These are phyloP conservation scores for Pisolithus tinctorius DNA, from an alignment of 768 basidiomycete genomes.

Conservation along the genomic window DNA sequence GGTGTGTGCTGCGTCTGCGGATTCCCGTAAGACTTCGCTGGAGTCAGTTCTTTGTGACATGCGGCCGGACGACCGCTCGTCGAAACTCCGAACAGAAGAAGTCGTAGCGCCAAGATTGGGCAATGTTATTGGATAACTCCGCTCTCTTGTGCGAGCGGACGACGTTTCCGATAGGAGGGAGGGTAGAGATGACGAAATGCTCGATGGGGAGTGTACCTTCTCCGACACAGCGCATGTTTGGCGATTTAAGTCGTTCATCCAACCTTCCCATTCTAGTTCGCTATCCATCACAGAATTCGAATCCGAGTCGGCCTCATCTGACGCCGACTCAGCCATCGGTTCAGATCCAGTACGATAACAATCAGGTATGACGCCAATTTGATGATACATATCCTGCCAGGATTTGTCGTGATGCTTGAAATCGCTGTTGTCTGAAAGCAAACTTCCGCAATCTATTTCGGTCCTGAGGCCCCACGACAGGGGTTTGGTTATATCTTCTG, in stretches of 20 bases:
- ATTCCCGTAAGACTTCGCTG: not conserved
- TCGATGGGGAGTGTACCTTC: not conserved
- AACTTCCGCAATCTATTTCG: slow-evolving; percentile 16
- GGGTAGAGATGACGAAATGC: slow-evolving; percentile 10
- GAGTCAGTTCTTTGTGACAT: slow-evolving; percentile 8
- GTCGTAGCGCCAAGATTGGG: not conserved
- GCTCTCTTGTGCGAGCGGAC: slow-evolving; percentile 13
- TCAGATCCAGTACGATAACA: slow-evolving; percentile 17
- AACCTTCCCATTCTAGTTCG: slow-evolving; percentile 63
- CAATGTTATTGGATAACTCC: slow-evolving; percentile 9
- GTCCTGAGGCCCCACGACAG: slow-evolving; percentile 41
- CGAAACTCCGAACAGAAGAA: not conserved
- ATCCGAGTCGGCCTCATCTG: slow-evolving; percentile 14
- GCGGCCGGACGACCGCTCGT: not conserved
- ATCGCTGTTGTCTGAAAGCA: slow-evolving; percentile 13
- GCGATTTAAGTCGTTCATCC: slow-evolving; percentile 51
- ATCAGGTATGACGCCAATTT: slow-evolving; percentile 1
- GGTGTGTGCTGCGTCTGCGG: slow-evolving; percentile 2
- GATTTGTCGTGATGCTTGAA: slow-evolving; percentile 17
- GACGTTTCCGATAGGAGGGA: slow-evolving; percentile 24
- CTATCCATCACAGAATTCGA: slow-evolving; percentile 18
- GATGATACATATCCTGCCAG: slow-evolving; percentile 19
- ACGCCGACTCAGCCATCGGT: slow-evolving; percentile 29
- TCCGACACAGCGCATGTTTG: slow-evolving; percentile 20
- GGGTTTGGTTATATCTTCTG: slow-evolving; percentile 51